Percentiles rank a stretch among this genome's conserved stretches.
These are phyloP conservation scores for Penicillium italicum DNA, from an alignment of 2,329 filamentous ascomycete species.

Conservation along the genomic window DNA sequence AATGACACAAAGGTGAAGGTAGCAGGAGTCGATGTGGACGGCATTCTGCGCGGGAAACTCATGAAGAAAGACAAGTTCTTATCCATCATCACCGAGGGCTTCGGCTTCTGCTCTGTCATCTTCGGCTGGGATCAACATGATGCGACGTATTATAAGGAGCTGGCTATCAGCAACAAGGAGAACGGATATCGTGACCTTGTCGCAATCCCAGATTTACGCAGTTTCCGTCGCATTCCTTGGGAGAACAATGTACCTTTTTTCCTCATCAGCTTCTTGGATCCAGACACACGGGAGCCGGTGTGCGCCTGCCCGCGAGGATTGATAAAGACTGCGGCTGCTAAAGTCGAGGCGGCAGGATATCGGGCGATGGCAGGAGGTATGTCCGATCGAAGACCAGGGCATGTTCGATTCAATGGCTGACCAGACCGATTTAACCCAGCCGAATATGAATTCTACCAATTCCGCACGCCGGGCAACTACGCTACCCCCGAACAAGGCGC, in stretches of 20 bases:
- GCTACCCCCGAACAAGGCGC: conserved; percentile 55
- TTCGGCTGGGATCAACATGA: conserved; percentile 99
- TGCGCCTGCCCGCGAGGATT: conserved; percentile 77
- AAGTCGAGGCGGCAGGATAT: conserved; percentile 65
- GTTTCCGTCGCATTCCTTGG: conserved; percentile 84
- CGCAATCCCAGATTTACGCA: conserved; percentile 72
- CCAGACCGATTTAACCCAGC: conserved; percentile 49
- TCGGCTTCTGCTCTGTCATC: conserved; percentile 90
- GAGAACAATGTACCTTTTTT: conserved; percentile 84
- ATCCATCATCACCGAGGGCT: conserved; percentile 72
- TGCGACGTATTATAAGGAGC: conserved; percentile 78
- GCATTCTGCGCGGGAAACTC: conserved; percentile 81
- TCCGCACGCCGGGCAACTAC: conserved; percentile 60
- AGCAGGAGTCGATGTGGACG: conserved; percentile 82
- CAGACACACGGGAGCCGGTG: conserved; percentile 67
- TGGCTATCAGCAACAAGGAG: conserved; percentile 81
- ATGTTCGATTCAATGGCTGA: conserved; percentile 8
- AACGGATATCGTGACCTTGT: conserved; percentile 87
- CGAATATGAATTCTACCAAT: conserved; percentile 95
- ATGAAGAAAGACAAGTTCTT: conserved; percentile 92
- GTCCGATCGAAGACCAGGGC: conserved; percentile 27
- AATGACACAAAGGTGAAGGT: conserved; percentile 79
- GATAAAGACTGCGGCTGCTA: conserved; percentile 64
- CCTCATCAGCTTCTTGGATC: conserved; percentile 77
- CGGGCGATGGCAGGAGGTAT: conserved; percentile 85